Conservation (phyloP, 257 asterid genomes). For the Gardenia jasminoides region DNA sequence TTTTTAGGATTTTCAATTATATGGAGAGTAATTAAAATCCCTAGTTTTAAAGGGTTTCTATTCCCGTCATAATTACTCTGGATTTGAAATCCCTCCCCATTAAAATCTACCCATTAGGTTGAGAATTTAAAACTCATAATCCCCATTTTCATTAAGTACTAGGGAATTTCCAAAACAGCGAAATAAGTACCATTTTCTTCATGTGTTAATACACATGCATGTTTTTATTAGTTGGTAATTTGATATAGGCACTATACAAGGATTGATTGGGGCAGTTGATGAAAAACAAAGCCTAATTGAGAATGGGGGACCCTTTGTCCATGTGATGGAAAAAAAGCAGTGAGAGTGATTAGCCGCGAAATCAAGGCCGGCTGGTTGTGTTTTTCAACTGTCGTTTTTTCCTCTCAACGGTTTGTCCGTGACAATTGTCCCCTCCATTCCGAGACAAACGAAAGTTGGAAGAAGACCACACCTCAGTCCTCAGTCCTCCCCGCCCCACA, state of each 20-base stretch:
- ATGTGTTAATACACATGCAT: no score
- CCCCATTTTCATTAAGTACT: no score
- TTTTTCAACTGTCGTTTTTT: conserved; percentile 44
- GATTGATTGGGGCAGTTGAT: not conserved
- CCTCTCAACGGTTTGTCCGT: conserved; percentile 64
- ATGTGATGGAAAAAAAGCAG: not conserved
- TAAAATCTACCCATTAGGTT: no score
- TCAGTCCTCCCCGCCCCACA: not conserved
- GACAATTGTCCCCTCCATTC: conserved; percentile 43
- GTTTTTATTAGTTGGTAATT: not conserved
- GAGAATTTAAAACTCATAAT: no score
- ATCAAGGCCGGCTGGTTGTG: conserved; percentile 32
- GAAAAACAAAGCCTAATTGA: not conserved
- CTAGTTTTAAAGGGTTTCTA: no score
- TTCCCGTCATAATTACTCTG: no score
- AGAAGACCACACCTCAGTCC: not conserved
- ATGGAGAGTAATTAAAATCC: no score
- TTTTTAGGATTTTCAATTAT: no score
- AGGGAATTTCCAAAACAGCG: no score
- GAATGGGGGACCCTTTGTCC: not conserved
- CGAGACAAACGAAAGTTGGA: conserved; percentile 24
- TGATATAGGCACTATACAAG: not conserved
- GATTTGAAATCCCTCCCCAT: no score
- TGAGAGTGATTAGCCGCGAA: conserved; percentile 32
- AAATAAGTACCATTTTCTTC: no score